Base-by-base conservation (phyloP, 805 yeast genomes). In the Yamadazyma phyllophila region DNA sequence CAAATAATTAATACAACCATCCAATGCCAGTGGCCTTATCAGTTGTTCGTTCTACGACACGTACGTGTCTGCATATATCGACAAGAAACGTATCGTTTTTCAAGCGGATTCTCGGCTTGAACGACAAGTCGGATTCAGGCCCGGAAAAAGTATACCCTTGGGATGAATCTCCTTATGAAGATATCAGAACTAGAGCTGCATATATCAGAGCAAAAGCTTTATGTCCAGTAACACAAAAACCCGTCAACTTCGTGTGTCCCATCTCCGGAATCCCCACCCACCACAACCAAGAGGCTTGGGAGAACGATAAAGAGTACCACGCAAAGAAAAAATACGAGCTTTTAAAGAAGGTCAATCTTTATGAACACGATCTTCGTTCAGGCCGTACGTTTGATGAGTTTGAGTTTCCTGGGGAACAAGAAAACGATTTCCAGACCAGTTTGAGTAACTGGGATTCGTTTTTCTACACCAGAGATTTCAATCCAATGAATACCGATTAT, bases 231-330 rank as follows among this genome's bases (percentile, higher is more conserved):
- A 91, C 97, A 0, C 75, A 81, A 14, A 78, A 82, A 52, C 84
- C 85, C 38, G 88, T 94, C 48, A 76, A 84, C 53, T 94, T 76
- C 63, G 88, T 91, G 1, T 94, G 98, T 69, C 99, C 99, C 1
- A 70, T 78, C 46, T 87, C 96, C 4, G 99, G 99, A 2, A 90
- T 94, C 41, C 99, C 99, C 17, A 94, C 99, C 3, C 99, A 94
- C 64, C 95, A 88, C 61, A 82, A 88, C 15, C 76, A 77, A 60
- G 89, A 85, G 53, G 97, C 96, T 1, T 94, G 97, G 96, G 83
- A 83, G 58, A 67, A 71, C 45, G 98, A 94, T 63, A 70, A 60
- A 7, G 81, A 78, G 17, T 91, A 91, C 63, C 97, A 88, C 58
- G 59, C 69, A 17, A 61, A 79, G 20, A 78, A 82, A 56, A 80